These are phyloP conservation scores for Theobroma cacao DNA, from an alignment of 345 rosid species.

Conservation along the genomic window DNA sequence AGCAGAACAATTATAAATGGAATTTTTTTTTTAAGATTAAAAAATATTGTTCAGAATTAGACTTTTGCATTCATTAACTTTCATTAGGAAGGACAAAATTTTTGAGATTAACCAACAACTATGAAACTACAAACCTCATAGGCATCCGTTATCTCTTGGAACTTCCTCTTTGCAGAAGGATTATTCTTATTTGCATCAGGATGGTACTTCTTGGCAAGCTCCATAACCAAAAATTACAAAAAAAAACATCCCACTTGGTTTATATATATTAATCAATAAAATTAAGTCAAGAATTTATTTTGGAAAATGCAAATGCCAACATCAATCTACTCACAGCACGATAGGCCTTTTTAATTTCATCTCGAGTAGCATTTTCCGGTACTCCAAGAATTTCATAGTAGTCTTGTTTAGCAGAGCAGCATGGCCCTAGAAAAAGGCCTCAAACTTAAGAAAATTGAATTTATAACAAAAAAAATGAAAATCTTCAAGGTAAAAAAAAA, in stretches of 20 bases:
- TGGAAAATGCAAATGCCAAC: not conserved
- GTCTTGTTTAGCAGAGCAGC: slow-evolving; percentile 38
- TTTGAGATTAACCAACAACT: not conserved
- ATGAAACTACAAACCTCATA: slow-evolving; percentile 55
- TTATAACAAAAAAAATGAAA: not conserved
- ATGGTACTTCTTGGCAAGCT: slow-evolving; percentile 95
- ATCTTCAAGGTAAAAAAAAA: not conserved
- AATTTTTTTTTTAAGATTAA: not conserved
- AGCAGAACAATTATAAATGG: not conserved
- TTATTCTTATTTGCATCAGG: slow-evolving; percentile 88
- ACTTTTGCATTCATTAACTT: not conserved
- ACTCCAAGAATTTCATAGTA: slow-evolving; percentile 83
- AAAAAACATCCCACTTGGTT: not conserved
- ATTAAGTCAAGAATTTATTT: not conserved
- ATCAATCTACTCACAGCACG: slow-evolving; percentile 47
- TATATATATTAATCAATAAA: not conserved
- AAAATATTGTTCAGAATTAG: not conserved
- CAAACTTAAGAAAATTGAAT: not conserved
- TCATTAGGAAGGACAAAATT: not conserved
- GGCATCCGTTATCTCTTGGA: slow-evolving; percentile 87
- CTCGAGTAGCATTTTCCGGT: slow-evolving; percentile 58
- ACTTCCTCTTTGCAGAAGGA: slow-evolving; percentile 80
- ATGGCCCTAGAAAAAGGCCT: slow-evolving; percentile 36
- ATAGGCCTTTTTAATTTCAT: slow-evolving; percentile 85
- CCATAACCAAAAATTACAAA: slow-evolving; percentile 24